Base-by-base conservation (phyloP, 2,329 filamentous ascomycete species). In the Rutstroemia sp. region DNA sequence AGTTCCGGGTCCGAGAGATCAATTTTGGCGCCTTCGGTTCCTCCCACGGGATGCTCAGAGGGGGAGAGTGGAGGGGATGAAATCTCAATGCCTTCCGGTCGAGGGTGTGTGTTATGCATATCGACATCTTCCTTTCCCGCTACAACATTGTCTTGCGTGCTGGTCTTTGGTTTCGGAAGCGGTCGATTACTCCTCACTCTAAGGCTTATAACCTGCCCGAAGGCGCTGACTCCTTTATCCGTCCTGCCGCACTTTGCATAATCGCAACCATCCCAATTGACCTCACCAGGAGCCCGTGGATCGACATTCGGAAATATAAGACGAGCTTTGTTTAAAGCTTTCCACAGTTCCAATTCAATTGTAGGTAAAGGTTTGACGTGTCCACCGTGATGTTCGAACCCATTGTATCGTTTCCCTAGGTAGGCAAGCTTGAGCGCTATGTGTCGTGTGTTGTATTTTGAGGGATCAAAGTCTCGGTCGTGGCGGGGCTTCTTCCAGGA, bases 201-300 rank as follows among this genome's bases (percentile, higher is more conserved):
- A 42, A 99, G 74, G 0, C 85, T 88, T 67, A 99, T 84, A 57
- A 99, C 94, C 75, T 99, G 94, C 0, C 94, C 94, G 74, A 99
- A 99, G 3, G 94, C 92, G 71, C 91, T 96, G 38, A 99, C 94
- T 12, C 94, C 94, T 54, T 85, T 80, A 70, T 99, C 94, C 18
- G 94, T 99, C 61, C 94, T 80, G 2, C 94, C 94, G 68, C 92
- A 96, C 72, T 99, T 99, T 38, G 88, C 91, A 71, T 97, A 99
- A 59, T 95, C 88, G 71, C 85, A 92, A 7, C 86, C 85, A 37
- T 88, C 83, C 80, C 90, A 96, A 71, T 89, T 86, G 25, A 96
- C 77, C 53, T 80, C 73, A 9, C 82, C 77, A 18, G 74, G 72
- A 57, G 73, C 70, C 45, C 70, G 66, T 4, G 75, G 74, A 61